Evolutionary conservation across 768 basidiomycete genomes (phyloP).

Genomic region (Phylloporus rhodoxanthus): DNA sequence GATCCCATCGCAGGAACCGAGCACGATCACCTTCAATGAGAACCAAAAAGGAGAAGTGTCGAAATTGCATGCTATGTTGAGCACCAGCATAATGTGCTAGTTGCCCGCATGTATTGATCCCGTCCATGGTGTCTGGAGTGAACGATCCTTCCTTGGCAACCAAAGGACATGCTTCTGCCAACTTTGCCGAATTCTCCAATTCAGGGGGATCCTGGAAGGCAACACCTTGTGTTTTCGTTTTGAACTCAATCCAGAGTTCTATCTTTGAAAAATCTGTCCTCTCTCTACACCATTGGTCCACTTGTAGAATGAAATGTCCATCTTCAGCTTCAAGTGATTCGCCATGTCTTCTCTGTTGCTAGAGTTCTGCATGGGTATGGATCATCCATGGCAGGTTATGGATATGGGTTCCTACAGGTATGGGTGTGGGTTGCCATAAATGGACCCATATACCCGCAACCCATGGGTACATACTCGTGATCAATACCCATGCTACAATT

Average conservation of each 20-base stretch:
- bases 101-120: slow-evolving; percentile 10
- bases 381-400: too few species aligned
- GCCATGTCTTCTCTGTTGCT: not conserved
- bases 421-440: too few species aligned
- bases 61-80: slow-evolving; percentile 23
- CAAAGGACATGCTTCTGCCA: too few species aligned
- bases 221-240: not conserved
- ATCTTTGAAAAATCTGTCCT: not conserved
- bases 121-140: not conserved
- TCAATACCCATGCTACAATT: too few species aligned
- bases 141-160: not conserved
- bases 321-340: not conserved
- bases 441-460: too few species aligned
- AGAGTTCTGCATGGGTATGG: too few species aligned
- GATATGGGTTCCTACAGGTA: too few species aligned
- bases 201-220: not conserved
- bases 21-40: slow-evolving; percentile 23
- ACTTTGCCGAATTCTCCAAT: too few species aligned
- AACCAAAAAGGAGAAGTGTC: slow-evolving; percentile 29
- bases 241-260: slow-evolving; percentile 10
- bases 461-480: too few species aligned
- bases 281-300: not conserved
- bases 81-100: slow-evolving; percentile 24
- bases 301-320: not conserved
- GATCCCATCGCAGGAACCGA: slow-evolving; percentile 34